Conservation (phyloP, 2,329 filamentous ascomycete genomes). For the Colletotrichum coccodes region DNA sequence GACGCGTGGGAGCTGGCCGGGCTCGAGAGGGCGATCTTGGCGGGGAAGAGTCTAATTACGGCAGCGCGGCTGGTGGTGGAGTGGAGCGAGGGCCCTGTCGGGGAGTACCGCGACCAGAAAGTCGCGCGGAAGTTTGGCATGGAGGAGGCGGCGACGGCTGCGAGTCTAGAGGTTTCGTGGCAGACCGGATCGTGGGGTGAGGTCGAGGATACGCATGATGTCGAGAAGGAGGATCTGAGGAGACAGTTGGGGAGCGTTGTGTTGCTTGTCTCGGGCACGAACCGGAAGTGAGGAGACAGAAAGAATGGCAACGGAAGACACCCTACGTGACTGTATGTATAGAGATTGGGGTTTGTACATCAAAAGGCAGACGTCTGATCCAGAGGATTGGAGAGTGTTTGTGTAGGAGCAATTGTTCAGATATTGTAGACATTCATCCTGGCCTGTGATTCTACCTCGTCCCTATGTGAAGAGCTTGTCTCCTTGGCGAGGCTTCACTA, state of each 20-base stretch:
- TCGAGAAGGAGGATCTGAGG: slow-evolving; percentile 88
- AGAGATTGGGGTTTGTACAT: not conserved
- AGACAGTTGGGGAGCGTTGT: slow-evolving; percentile 90
- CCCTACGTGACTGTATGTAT: not conserved
- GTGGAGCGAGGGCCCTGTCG: slow-evolving; percentile 79
- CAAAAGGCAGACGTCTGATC: not conserved
- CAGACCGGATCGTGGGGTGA: slow-evolving; percentile 94
- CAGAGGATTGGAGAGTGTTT: not conserved
- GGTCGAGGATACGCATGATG: slow-evolving; percentile 98
- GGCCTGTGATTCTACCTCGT: not conserved
- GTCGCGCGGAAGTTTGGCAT: slow-evolving; percentile 72
- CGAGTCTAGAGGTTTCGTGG: slow-evolving; percentile 88
- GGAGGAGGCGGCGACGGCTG: slow-evolving; percentile 81
- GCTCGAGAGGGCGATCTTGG: slow-evolving; percentile 83
- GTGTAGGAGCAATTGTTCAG: not conserved
- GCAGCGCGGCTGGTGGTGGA: slow-evolving; percentile 82
- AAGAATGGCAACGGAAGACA: not conserved
- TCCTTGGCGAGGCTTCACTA: not conserved
- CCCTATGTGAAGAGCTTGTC: too few species aligned
- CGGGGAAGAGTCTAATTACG: slow-evolving; percentile 86
- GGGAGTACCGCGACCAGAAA: slow-evolving; percentile 41
- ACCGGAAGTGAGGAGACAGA: slow-evolving; percentile 28
- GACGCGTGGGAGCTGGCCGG: slow-evolving; percentile 85
- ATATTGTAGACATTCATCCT: not conserved
- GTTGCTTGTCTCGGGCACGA: slow-evolving; percentile 76